Conservation (phyloP, 208 protist species). For the Wallacemonas rigidus region DNA sequence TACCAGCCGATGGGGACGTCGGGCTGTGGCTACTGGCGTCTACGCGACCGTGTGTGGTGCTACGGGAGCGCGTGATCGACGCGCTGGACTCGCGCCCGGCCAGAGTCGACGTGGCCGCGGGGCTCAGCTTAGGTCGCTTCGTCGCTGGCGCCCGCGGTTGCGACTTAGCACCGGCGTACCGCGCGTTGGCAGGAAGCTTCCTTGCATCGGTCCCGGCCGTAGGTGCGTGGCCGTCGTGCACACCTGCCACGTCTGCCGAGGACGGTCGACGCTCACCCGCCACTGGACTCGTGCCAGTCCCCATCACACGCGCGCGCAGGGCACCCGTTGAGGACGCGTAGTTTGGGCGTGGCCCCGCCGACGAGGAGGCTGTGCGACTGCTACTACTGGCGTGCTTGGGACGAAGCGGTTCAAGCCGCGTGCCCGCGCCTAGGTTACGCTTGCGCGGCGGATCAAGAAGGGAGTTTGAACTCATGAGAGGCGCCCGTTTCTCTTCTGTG, state of each 20-base stretch:
- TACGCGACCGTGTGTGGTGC: not conserved
- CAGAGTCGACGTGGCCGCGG: not conserved
- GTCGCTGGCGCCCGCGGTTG: conserved; percentile 11
- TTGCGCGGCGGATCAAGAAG: conserved; percentile 13
- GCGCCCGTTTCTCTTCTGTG: not conserved
- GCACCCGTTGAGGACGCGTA: conserved; percentile 2
- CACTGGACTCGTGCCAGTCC: not conserved
- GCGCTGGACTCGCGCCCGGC: no score
- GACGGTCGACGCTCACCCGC: conserved; percentile 1
- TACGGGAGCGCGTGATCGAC: no score
- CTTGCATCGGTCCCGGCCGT: not conserved
- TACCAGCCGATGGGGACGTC: not conserved
- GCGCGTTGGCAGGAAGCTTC: conserved; percentile 11
- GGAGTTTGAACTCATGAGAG: conserved; percentile 10
- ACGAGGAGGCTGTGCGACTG: conserved; percentile 13
- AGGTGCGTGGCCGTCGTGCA: not conserved
- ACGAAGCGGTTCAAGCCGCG: conserved; percentile 9
- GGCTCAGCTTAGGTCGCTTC: conserved; percentile 6
- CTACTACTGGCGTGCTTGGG: not conserved
- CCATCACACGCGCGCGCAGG: conserved; percentile 2
- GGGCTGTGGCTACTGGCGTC: not conserved
- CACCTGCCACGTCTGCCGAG: conserved; percentile 2
- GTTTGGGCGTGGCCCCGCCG: conserved; percentile 1
- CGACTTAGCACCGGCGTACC: not conserved
- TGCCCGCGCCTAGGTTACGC: conserved; percentile 17